Evolutionary conservation across 176 grass and related monocot species (phyloP), one percentile per base, ranked within the genome.

Genomic region (Metroxylon sagu): DNA sequence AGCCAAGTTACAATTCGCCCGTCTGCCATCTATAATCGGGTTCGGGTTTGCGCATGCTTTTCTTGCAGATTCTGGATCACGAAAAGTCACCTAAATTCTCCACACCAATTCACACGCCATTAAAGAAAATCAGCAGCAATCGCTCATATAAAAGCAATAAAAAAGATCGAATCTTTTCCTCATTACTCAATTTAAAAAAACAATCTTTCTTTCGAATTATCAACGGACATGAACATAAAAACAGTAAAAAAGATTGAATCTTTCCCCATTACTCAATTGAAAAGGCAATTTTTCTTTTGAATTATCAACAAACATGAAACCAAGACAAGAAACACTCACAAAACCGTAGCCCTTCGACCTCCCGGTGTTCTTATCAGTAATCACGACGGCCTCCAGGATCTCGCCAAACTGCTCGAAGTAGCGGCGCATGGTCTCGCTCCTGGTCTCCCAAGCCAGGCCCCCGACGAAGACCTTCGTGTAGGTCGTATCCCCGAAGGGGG

Each of bases 401-500:
- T 92, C 93, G 16, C 93, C 93, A 74, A 82, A 97, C 48, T 50
- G 81, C 62, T 83, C 75, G 55, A 91, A 97, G 77, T 91, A 77
- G 61, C 76, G 87, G 56, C 84, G 75, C 54, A 97, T 72, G 26
- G 69, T 65, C 35, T 88, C 87, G 71, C 87, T 97, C 63, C 70
- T 92, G 61, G 93, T 97, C 79, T 97, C 93, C 93, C 93, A 97
- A 6, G 93, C 87, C 19, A 97, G 87, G 14, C 93, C 93, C 15
- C 93, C 93, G 1, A 97, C 87, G 71, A 97, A 97, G 29, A 97
- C 81, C 81, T 97, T 97, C 72, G 93, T 97, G 84, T 91, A 79
- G 59, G 87, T 97, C 43, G 93, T 92, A 75, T 97, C 87, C 54
- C 87, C 87, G 53, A 97, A 91, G 56, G 81, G 84, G 16, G 84